Conservation (phyloP, 495 filamentous ascomycete genomes). For the Lophium mytilinum region DNA sequence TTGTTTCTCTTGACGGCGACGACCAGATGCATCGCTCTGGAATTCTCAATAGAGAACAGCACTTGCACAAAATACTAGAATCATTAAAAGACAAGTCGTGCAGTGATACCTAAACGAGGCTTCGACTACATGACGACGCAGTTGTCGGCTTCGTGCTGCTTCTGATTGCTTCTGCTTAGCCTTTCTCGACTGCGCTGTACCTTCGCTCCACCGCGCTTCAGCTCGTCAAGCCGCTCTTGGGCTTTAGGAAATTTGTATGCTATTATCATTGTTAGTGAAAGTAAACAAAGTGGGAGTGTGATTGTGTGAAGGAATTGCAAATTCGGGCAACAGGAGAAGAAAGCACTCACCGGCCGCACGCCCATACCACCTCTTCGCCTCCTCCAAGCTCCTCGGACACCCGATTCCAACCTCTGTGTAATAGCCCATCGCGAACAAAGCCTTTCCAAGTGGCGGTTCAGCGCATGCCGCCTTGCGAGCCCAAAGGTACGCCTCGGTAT, state of each 20-base stretch:
- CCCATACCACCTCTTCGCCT: constrained; percentile 98
- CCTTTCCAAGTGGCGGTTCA: constrained; percentile 66
- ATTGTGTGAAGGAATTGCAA: not conserved
- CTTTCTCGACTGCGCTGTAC: constrained; percentile 64
- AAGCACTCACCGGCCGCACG: constrained; percentile 80
- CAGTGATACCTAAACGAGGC: too few species aligned
- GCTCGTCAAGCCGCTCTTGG: constrained; percentile 80
- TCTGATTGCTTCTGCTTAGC: constrained; percentile 74
- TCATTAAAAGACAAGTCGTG: too few species aligned
- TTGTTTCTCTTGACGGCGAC: too few species aligned
- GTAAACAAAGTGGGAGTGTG: not conserved
- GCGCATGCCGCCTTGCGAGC: constrained; percentile 83
- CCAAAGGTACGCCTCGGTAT: constrained; percentile 96
- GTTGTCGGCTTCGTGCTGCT: constrained; percentile 69
- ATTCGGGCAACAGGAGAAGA: not conserved
- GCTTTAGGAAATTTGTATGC: constrained; percentile 93
- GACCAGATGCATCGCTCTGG: too few species aligned
- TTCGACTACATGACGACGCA: constrained; percentile 65
- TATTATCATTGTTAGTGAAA: constrained; percentile 33
- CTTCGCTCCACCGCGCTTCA: constrained; percentile 67
- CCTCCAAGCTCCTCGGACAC: constrained; percentile 74
- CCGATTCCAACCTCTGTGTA: constrained; percentile 95
- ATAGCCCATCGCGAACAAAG: constrained; percentile 96
- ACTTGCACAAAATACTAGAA: too few species aligned
- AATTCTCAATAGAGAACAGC: too few species aligned